Base-by-base conservation (phyloP, 164 flowering plant species). In the Vitis amurensis region DNA sequence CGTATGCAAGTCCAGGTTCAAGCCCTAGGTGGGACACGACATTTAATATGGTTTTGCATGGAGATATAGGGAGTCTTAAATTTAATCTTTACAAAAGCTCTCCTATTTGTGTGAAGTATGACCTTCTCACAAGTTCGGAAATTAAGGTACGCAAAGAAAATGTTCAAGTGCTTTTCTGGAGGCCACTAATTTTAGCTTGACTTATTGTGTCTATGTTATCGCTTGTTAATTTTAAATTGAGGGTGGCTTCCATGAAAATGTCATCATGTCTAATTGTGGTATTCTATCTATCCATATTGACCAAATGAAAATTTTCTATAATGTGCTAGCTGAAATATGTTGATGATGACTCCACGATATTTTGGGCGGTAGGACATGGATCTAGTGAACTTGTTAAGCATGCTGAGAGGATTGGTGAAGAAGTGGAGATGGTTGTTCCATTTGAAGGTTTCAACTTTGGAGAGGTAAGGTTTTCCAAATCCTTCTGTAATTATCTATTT, bases 11-110 rank as follows among this genome's bases (percentile, higher is more conserved):
- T 68, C 29, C 79, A 59, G 94, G 97, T 59, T 70, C 93, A 49
- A 63, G 66, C 76, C 97, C 99, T 12, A 78, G 12, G 70, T 92
- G 97, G 99, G 80, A 90, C 75, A 75, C 91, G 15, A 80, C 80
- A n/a, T 92, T 89, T 78, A 91, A 94, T 72, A 91, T 94, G 95
- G 76, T 89, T 71, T 77, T 94, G 67, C 99, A 92, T 68, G 97
- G 84, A 7, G 79, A 84, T 48, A 57, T 77, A 11, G 97, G 97
- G 71, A 81, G 65, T 64, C 55, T 94, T 51, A 83, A 72, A 61
- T 92, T 94, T 73, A 67, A 88, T 78, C 89, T 94, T 52, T 92
- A 89, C 73, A 85, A 90, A 72, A 80, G 88, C 73, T 73, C 63
- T 11, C 90, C 91, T 9, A 80, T 69, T 76, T 84, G 77, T 71